Base-by-base conservation (phyloP, 495 filamentous ascomycete species). In the Schizothecium vesticola region DNA sequence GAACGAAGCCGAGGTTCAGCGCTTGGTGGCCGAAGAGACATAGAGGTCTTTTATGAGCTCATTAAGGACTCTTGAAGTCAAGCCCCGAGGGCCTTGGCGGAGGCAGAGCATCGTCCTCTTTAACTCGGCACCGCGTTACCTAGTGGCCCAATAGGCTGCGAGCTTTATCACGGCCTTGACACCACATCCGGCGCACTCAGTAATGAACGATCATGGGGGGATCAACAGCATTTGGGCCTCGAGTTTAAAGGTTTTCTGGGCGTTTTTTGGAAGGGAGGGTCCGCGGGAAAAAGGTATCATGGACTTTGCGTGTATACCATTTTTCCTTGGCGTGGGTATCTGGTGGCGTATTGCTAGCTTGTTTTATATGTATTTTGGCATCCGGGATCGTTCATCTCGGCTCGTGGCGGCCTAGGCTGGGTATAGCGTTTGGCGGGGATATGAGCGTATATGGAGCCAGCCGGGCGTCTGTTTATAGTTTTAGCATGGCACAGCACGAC, bases 1-100 rank as follows among this genome's bases (percentile, higher is more conserved):
- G 43, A 91, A 96, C 72, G 78, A 81, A 55, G 70, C 78, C 19
- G 86, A 87, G 67, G 84, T 84, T 2, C 82, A 85, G 63, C 76
- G 77, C 22, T 73, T 82, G 23, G 75, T 81, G 13, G 80, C 81
- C 22, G 84, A 85, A 67, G 82, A 83, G 51, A 67, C 70, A 13
- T 73, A 59, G 62, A 12, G 16, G 16, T 51, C 5, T 51, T 2
- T 19, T 51, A 51, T 6, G 4, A 1, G 6, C 19, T 6, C 8
- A 8, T 51, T n/a, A 19, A n/a, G 13, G 33, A 43, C 33, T 51
- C 6, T 51, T 6, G 13, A 51, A 6, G 16, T n/a, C 43, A 8
- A n/a, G 9, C 43, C 43, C 6, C 43, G 16, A n/a, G 43, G 43
- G 19, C 43, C 43, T n/a, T 51, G 43, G 43, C 16, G 43, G 16